Conservation (phyloP, 176 grass and related monocot species). For the Carex kokanica region DNA sequence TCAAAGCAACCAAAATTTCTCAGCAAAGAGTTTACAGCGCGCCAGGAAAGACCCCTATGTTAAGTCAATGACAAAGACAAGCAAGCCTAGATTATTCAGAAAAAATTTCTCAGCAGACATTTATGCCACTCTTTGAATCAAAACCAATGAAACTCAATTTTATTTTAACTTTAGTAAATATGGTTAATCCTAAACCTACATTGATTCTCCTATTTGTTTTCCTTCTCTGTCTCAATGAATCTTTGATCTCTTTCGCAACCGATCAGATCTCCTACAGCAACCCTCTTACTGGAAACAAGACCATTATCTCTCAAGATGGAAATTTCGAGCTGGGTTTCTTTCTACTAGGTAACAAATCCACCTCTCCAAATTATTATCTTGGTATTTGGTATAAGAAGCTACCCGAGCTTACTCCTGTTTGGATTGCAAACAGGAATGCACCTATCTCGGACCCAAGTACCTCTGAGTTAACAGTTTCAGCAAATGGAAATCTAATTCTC, state of each 20-base stretch:
- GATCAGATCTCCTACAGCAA: conserved; percentile 31
- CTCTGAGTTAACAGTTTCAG: conserved; percentile 27
- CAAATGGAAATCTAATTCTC: conserved; percentile 42
- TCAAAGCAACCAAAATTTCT: background rate
- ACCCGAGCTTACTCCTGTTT: conserved; percentile 20
- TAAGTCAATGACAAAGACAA: background rate
- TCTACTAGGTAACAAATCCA: background rate
- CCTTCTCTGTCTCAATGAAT: background rate
- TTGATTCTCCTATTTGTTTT: background rate
- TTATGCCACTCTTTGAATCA: background rate
- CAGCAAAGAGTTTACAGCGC: background rate
- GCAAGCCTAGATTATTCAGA: background rate
- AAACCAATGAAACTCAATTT: background rate
- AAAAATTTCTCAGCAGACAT: background rate
- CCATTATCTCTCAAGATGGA: conserved; percentile 37
- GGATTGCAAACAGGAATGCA: conserved; percentile 39
- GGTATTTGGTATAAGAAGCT: conserved; percentile 52
- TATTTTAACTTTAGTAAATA: background rate
- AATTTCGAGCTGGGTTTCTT: conserved; percentile 59
- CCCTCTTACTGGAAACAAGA: conserved; percentile 35
- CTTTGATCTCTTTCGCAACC: background rate
- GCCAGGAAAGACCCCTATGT: background rate
- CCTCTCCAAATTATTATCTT: conserved; percentile 28
- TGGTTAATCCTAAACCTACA: background rate
- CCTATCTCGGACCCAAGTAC: conserved; percentile 28